Conservation (phyloP, 257 asterid genomes). For the Rhazya stricta region DNA sequence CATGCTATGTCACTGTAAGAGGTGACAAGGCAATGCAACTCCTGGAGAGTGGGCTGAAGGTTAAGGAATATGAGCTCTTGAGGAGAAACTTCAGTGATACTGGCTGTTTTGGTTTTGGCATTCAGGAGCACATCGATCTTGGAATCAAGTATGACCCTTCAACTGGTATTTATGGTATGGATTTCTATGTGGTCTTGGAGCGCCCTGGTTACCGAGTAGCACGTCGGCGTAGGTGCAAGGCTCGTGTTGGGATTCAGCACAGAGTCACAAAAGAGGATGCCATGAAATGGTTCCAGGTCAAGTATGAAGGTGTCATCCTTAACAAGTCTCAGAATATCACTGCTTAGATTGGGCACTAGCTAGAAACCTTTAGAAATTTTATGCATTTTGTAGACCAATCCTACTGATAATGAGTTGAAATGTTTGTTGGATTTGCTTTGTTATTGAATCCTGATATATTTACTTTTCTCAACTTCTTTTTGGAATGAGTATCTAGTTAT, state of each 20-base stretch:
- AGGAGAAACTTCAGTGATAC: slow-evolving; percentile 66
- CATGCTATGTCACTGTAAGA: too few relatives aligned
- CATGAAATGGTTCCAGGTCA: slow-evolving; percentile 77
- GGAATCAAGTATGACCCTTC: slow-evolving; percentile 85
- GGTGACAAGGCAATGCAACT: too few relatives aligned
- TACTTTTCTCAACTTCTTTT: neutral
- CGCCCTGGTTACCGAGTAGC: slow-evolving; percentile 76
- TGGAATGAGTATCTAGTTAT: neutral
- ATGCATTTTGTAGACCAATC: slow-evolving; percentile 15
- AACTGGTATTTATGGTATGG: slow-evolving; percentile 81
- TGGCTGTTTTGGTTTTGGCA: slow-evolving; percentile 77
- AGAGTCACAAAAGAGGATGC: slow-evolving; percentile 73
- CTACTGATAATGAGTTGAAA: neutral
- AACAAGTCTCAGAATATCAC: slow-evolving; percentile 56
- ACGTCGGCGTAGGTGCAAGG: slow-evolving; percentile 73
- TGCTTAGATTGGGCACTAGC: slow-evolving; percentile 7
- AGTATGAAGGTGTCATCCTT: slow-evolving; percentile 76
- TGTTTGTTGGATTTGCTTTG: slow-evolving; percentile 8
- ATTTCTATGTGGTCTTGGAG: slow-evolving; percentile 61
- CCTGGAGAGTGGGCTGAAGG: too few relatives aligned
- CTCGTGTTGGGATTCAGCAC: slow-evolving; percentile 75
- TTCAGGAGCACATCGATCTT: slow-evolving; percentile 78
- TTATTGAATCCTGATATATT: neutral
- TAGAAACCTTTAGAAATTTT: too few relatives aligned
- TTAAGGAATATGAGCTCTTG: slow-evolving; percentile 58